Evolutionary conservation across 1,284 basidiomycete species (phyloP), one percentile per base, ranked within the genome.

Genomic region (Melampsora americana): DNA sequence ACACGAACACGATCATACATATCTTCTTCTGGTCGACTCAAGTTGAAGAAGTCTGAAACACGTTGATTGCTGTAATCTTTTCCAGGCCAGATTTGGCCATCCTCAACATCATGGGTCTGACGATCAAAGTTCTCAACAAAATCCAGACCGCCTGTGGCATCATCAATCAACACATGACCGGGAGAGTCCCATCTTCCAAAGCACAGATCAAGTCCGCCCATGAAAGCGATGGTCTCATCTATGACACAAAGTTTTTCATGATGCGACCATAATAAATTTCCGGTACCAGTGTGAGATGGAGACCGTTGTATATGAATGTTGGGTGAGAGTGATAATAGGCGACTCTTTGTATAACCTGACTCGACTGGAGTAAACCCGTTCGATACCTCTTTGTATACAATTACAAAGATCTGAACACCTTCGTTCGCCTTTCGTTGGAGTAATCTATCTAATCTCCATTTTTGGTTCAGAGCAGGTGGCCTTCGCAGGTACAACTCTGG

Each of bases 221-320:
- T 96, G 84, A 99, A 99, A 0, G 92, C 95, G 79, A 98, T 95
- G 0, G 92, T 90, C 83, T 97, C 92, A 83, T 99, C 96, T 78
- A 99, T 92, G 18, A 98, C 93, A 82, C 95, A 98, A 77, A 99
- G 83, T 83, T 99, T 99, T 85, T 99, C 96, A 84, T 99, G 96
- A 84, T 96, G 94, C 42, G 93, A 93, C 95, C 95, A 99, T 82
- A 96, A 96, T 83, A 97, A 93, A 0, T 95, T 98, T 3, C 95
- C 95, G 0, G 94, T 97, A 81, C 95, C 92, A 83, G 98, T 94
- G 84, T 99, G 95, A 5, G 93, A 95, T 0, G 96, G 96, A 16
- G 95, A 98, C 53, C 96, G 89, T 83, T 99, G 96, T 2, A 99
- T 89, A 87, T 95, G 90, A 77, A 99, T 92, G 83, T 99, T 98